Conservation (phyloP, 106 monocot genomes). For the Dendrobium chrysotoxum region DNA sequence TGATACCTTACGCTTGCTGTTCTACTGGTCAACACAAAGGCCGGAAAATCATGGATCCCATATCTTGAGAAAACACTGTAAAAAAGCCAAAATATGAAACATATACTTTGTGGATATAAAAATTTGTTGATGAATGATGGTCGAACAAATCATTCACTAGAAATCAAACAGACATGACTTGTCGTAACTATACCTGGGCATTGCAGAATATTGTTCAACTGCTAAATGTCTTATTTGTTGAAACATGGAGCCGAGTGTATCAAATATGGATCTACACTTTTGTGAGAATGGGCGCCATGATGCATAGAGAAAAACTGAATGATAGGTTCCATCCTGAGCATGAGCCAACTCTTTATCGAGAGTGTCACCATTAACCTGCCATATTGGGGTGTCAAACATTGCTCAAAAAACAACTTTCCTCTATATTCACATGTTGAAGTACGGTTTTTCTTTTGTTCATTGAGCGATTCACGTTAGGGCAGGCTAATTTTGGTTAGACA, state of each 20-base stretch:
- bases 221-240: conserved; percentile 65
- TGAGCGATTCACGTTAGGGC: too few species aligned
- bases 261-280: conserved; percentile 41
- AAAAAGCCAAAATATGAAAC: background rate
- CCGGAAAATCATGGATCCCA: conserved; percentile 71
- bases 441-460: too few species aligned
- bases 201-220: conserved; percentile 70
- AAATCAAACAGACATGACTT: background rate
- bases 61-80: conserved; percentile 81
- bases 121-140: background rate
- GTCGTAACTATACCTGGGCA: conserved; percentile 47
- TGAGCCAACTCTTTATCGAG: conserved; percentile 33
- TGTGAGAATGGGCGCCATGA: conserved; percentile 92
- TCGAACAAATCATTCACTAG: background rate
- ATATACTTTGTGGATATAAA: background rate
- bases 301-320: conserved; percentile 72
- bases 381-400: background rate
- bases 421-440: background rate
- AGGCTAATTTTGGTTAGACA: background rate
- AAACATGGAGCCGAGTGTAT: conserved; percentile 74
- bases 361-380: conserved; percentile 48
- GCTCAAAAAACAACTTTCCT: background rate
- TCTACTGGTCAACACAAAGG: conserved; percentile 51
- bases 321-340: conserved; percentile 19
- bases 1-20: conserved; percentile 34